A percentile compares a stretch with the other conserved stretches of the same genome.
Evolutionary conservation across 2,329 filamentous ascomycete genomes (phyloP).

Genomic region (Aspergillus neotritici): DNA sequence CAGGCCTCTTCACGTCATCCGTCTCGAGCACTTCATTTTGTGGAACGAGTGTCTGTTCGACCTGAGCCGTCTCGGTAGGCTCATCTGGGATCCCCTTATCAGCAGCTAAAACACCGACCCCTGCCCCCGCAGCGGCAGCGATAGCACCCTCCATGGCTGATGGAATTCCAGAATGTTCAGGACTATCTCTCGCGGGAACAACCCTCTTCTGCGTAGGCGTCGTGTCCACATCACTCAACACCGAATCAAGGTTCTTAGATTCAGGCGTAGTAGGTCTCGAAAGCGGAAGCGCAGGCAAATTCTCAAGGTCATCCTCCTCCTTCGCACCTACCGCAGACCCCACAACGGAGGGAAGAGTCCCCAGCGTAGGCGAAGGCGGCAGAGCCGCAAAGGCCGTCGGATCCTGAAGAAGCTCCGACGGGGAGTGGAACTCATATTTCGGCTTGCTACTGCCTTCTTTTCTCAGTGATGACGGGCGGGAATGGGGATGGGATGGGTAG

Average conservation of each 20-base stretch:
- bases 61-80: too few relatives aligned
- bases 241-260: constrained; percentile 4
- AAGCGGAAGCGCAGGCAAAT: constrained; percentile 14
- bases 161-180: constrained; percentile 12
- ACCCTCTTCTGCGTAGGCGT: constrained; percentile 9
- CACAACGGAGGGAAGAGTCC: constrained; percentile 26
- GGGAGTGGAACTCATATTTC: constrained; percentile 44
- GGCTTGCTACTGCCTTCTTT: constrained; percentile 25
- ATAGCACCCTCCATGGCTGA: constrained; percentile 22
- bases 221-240: constrained; percentile 9
- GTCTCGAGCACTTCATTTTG: not conserved
- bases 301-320: constrained; percentile 16
- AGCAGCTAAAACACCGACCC: not conserved
- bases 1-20: not conserved
- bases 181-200: not conserved
- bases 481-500: constrained; percentile 19
- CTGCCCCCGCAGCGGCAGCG: constrained; percentile 12
- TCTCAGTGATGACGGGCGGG: constrained; percentile 20
- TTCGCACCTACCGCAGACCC: constrained; percentile 25
- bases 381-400: constrained; percentile 23
- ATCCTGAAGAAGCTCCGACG: constrained; percentile 42
- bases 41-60: too few relatives aligned
- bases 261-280: constrained; percentile 17
- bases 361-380: constrained; percentile 18
- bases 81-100: not conserved